These are phyloP conservation scores for Colletotrichum godetiae DNA, from an alignment of 2,329 filamentous ascomycete genomes.

Conservation along the genomic window DNA sequence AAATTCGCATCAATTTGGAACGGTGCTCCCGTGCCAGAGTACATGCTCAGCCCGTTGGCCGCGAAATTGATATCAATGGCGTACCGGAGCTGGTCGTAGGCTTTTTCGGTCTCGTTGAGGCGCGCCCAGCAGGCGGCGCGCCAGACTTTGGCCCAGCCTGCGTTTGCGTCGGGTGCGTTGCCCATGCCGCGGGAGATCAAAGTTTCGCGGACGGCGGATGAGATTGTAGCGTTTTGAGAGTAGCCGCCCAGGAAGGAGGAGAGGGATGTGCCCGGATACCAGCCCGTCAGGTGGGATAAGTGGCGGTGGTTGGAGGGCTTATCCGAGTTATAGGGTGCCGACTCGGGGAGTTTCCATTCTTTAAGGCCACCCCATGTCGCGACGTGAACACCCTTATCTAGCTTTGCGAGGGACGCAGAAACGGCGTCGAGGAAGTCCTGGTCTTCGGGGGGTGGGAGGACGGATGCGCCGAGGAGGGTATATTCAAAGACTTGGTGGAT, in stretches of 20 bases:
- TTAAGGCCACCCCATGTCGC: slow-evolving; percentile 45
- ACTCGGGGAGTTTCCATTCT: slow-evolving; percentile 49
- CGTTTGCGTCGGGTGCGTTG: slow-evolving; percentile 59
- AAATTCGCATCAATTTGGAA: slow-evolving; percentile 73
- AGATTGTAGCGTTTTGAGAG: slow-evolving; percentile 51
- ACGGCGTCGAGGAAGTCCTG: slow-evolving; percentile 48
- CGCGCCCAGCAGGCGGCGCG: slow-evolving; percentile 66
- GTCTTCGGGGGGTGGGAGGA: slow-evolving; percentile 34
- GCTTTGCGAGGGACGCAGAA: slow-evolving; percentile 49
- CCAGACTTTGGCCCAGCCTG: slow-evolving; percentile 71
- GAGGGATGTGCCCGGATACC: slow-evolving; percentile 65
- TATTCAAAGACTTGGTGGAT: slow-evolving; percentile 56
- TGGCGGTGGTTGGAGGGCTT: slow-evolving; percentile 49
- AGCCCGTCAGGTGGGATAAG: slow-evolving; percentile 66
- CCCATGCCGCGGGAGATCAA: slow-evolving; percentile 59
- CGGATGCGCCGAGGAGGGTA: slow-evolving; percentile 43
- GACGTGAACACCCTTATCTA: slow-evolving; percentile 47
- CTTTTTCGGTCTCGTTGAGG: slow-evolving; percentile 60
- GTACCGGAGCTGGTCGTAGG: slow-evolving; percentile 60
- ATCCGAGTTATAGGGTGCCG: slow-evolving; percentile 40
- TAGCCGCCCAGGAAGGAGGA: slow-evolving; percentile 55
- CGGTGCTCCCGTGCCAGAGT: slow-evolving; percentile 54
- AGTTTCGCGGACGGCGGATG: slow-evolving; percentile 56
- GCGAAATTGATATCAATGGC: slow-evolving; percentile 62
- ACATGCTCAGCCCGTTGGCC: slow-evolving; percentile 63